Conservation (phyloP, 2,329 filamentous ascomycete genomes). For the Aspergillus sp. region DNA sequence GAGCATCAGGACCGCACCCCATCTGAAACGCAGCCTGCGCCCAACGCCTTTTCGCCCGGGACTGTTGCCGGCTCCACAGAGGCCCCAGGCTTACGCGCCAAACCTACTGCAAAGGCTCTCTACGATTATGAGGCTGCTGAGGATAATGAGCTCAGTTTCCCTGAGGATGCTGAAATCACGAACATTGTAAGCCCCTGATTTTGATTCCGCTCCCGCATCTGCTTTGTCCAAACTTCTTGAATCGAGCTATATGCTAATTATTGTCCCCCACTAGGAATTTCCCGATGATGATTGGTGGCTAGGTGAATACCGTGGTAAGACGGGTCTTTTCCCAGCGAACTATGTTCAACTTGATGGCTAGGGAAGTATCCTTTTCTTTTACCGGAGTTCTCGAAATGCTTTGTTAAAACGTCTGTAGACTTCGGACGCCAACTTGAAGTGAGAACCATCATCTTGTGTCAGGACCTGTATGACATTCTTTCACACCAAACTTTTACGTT, state of each 20-base stretch:
- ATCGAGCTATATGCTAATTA: neutral
- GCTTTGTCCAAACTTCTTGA: neutral
- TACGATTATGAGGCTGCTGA: conserved; percentile 98
- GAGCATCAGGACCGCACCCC: conserved; percentile 33
- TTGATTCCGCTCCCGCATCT: neutral
- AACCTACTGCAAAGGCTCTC: conserved; percentile 75
- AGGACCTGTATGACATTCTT: neutral
- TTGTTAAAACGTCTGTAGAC: neutral
- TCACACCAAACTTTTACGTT: neutral
- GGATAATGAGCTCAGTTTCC: conserved; percentile 84
- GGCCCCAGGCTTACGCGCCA: conserved; percentile 31
- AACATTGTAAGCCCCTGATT: conserved; percentile 63
- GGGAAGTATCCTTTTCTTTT: neutral
- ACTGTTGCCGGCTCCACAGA: conserved; percentile 39
- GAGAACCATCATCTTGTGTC: neutral
- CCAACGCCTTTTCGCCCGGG: conserved; percentile 32
- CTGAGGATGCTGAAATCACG: conserved; percentile 79
- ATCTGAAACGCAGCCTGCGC: conserved; percentile 32
- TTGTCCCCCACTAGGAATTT: conserved; percentile 70
- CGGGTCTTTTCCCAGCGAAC: conserved; percentile 73
- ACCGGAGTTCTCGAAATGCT: neutral
- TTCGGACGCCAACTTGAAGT: neutral
- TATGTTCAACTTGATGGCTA: conserved; percentile 40
- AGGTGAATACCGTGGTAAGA: conserved; percentile 75
- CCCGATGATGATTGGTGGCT: conserved; percentile 99